Evolutionary conservation across 192 early-diverging fungal genomes (phyloP).

Genomic region (Gigaspora rosea): DNA sequence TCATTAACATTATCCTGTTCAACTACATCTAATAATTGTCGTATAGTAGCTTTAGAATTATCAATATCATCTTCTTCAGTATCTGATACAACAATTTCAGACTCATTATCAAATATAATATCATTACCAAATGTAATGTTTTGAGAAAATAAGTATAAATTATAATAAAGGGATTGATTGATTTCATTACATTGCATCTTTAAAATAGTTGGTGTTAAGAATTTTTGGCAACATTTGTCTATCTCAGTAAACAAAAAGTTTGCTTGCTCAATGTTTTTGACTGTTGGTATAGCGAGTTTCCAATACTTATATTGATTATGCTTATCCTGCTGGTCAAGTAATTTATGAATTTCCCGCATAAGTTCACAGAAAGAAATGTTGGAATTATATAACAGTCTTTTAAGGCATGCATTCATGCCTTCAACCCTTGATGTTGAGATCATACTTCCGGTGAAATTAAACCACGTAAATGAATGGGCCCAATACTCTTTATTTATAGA

Average conservation of each 20-base stretch:
- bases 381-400: background rate
- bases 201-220: background rate
- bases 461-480: background rate
- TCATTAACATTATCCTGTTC: background rate
- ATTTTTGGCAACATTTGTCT: background rate
- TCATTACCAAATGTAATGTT: too few relatives aligned
- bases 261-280: background rate
- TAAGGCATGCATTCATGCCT: background rate
- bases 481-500: background rate
- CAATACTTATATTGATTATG: background rate
- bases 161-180: background rate
- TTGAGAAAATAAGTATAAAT: too few relatives aligned
- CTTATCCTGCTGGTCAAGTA: background rate
- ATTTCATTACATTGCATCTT: background rate
- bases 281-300: background rate
- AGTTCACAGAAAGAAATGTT: background rate
- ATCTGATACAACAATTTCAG: too few relatives aligned
- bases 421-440: background rate
- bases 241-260: background rate
- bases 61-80: background rate
- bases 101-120: too few relatives aligned
- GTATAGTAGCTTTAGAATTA: background rate
- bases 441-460: background rate
- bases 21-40: background rate
- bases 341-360: background rate